Percentiles rank a stretch among this genome's conserved stretches.
Evolutionary conservation across 2,329 filamentous ascomycete genomes (phyloP).

Genomic region (Hymenoscyphus albidus): DNA sequence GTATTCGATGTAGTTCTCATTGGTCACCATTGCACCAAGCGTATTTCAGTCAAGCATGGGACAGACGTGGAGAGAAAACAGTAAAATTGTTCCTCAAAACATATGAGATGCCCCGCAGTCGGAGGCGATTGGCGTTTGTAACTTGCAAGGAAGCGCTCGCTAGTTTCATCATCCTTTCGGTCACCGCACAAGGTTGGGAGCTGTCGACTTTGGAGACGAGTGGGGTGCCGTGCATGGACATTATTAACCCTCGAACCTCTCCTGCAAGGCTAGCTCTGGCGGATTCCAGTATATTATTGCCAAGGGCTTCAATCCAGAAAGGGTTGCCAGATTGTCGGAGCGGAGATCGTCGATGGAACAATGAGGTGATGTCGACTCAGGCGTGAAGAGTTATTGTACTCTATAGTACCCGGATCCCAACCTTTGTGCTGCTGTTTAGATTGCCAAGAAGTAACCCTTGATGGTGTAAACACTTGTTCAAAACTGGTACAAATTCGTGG

Average conservation of each 20-base stretch:
- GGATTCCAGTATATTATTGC: not conserved
- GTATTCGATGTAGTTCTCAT: not conserved
- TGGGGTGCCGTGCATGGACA: constrained; percentile 12
- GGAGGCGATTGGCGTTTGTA: not conserved
- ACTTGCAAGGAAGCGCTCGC: not conserved
- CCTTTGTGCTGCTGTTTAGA: too few species aligned
- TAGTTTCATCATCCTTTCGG: constrained; percentile 8
- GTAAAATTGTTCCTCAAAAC: not conserved
- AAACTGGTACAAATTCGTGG: not conserved
- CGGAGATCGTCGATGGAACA: constrained; percentile 18
- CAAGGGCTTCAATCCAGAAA: constrained; percentile 1
- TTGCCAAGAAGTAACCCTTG: not conserved
- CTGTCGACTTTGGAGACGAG: constrained; percentile 20
- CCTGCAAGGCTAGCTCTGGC: not conserved
- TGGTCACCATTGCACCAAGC: not conserved
- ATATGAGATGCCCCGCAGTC: not conserved
- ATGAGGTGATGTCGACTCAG: constrained; percentile 7
- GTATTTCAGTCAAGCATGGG: not conserved
- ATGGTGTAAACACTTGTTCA: too few species aligned
- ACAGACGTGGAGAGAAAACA: not conserved
- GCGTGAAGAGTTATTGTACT: not conserved
- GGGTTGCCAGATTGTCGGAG: constrained; percentile 9
- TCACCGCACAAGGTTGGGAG: constrained; percentile 16
- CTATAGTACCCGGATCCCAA: too few species aligned
- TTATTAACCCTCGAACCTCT: not conserved